A percentile compares a stretch with the other conserved stretches of the same genome.
Evolutionary conservation across 2,329 filamentous ascomycete genomes (phyloP).

Genomic region (Emericellopsis cladophorae): DNA sequence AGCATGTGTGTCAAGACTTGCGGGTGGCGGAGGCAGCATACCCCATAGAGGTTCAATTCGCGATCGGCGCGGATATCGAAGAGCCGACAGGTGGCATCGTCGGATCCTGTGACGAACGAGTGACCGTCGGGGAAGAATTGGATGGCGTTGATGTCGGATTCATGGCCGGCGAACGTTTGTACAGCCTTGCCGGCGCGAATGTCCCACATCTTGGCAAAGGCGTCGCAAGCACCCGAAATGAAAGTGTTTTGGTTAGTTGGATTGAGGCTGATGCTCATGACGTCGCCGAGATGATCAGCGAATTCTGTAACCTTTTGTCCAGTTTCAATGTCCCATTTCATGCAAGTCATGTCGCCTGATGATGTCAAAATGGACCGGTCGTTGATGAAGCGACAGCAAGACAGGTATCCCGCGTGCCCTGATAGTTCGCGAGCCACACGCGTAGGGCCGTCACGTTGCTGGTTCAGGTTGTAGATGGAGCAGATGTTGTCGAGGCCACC

Average conservation of each 20-base stretch:
- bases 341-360: slow-evolving; percentile 98
- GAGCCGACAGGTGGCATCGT: slow-evolving; percentile 91
- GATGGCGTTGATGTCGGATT: slow-evolving; percentile 98
- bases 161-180: slow-evolving; percentile 95
- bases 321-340: slow-evolving; percentile 99
- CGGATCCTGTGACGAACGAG: slow-evolving; percentile 94
- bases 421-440: slow-evolving; percentile 92
- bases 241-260: slow-evolving; percentile 99
- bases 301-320: slow-evolving; percentile 97
- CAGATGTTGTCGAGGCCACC: slow-evolving; percentile 99
- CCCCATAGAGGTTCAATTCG: slow-evolving; percentile 56
- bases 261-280: slow-evolving; percentile 99
- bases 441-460: slow-evolving; percentile 87
- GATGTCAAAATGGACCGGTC: slow-evolving; percentile 96
- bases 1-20: slow-evolving; percentile 3
- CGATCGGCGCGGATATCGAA: slow-evolving; percentile 97
- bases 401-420: slow-evolving; percentile 92
- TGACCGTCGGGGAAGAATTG: slow-evolving; percentile 99
- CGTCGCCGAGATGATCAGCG: slow-evolving; percentile 93
- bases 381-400: slow-evolving; percentile 98
- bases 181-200: slow-evolving; percentile 96
- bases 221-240: slow-evolving; percentile 97
- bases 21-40: slow-evolving; percentile 27
- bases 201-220: slow-evolving; percentile 98
- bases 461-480: slow-evolving; percentile 98